Base-by-base conservation (phyloP, 805 yeast genomes). In the Wickerhamiella parazyma region DNA sequence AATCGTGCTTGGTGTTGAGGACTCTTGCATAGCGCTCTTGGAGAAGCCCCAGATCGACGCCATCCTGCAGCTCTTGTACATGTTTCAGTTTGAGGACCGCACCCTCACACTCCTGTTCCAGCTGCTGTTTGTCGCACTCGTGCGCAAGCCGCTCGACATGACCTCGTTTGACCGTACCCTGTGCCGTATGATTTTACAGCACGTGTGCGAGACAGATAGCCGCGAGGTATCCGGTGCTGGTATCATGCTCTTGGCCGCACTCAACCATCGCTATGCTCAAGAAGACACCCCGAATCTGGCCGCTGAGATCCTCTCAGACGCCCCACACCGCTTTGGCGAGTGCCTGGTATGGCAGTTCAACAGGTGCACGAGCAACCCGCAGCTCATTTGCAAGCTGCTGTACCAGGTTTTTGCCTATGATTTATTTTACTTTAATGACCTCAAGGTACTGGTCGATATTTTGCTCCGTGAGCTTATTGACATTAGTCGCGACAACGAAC, bases 181-280 rank as follows among this genome's bases (percentile, higher is more conserved):
- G 25, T 35, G 35, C 16, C 7, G 24, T 19, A 35, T 36, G 35
- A 8, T 36, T 21, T 24, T 41, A 9, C 35, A 26, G 7, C 21
- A n/a, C 36, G 38, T 28, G 12, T 26, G 36, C 33, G 40, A 36
- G 12, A 10, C 21, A 3, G 33, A 21, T 3, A 33, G 21, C 22
- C 38, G 36, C 33, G 38, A n/a, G 20, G 18, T 21, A 7, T 21
- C 37, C 17, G 34, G 20, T 12, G 73, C 82, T 33, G 76, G 79
- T 48, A 77, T 86, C 64, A 78, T 76, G 53, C 63, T 83, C 12
- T 59, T 87, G 10, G 64, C 87, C 33, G 77, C 85, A 1, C 64
- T 87, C 20, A 87, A 87, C 60, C 95, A 87, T 57, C 95, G 87
- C 60, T 87, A 75, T 8, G 78, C 79, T 84, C 33, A 63, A 73